Conservation (phyloP, 495 filamentous ascomycete genomes). For the Neurospora sp. region DNA sequence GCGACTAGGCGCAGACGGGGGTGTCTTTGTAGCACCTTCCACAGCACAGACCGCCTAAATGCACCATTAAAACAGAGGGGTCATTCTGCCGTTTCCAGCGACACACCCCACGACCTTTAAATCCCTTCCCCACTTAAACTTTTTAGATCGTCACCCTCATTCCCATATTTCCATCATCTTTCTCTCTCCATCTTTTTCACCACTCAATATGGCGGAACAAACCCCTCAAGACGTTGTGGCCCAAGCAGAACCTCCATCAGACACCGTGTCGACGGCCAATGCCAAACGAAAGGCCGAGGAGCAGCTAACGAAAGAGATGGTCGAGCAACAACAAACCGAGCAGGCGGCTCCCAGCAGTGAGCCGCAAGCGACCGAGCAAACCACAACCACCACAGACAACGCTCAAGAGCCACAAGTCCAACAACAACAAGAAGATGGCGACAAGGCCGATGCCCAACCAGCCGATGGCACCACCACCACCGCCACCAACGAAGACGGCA, state of each 20-base stretch:
- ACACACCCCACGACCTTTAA: not conserved
- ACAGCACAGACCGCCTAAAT: not conserved
- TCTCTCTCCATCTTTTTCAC: not conserved
- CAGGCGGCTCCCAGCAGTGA: slow-evolving; percentile 1
- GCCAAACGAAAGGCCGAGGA: slow-evolving; percentile 20
- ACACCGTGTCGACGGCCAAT: slow-evolving; percentile 2
- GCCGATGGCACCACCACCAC: not conserved
- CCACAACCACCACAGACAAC: not conserved
- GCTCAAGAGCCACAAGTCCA: not conserved
- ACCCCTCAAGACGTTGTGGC: not conserved
- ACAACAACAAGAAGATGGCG: not conserved
- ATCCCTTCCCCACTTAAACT: not conserved
- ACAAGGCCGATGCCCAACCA: not conserved
- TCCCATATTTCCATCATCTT: not conserved
- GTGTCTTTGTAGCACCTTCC: not conserved
- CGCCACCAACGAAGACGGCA: slow-evolving; percentile 1
- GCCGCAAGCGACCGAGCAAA: not conserved
- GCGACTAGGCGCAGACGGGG: slow-evolving; percentile 4
- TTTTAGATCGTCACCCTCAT: not conserved
- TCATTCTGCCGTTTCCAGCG: not conserved
- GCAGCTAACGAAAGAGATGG: slow-evolving; percentile 12
- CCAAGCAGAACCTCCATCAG: not conserved
- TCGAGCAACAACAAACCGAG: slow-evolving; percentile 7
- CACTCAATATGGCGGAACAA: slow-evolving; percentile 3
- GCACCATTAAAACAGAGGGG: not conserved